A percentile compares a stretch with the other conserved stretches of the same genome.
Evolutionary conservation across 202 grass and related monocot genomes (phyloP).

Genomic region (Miscanthus sacchariflorus): DNA sequence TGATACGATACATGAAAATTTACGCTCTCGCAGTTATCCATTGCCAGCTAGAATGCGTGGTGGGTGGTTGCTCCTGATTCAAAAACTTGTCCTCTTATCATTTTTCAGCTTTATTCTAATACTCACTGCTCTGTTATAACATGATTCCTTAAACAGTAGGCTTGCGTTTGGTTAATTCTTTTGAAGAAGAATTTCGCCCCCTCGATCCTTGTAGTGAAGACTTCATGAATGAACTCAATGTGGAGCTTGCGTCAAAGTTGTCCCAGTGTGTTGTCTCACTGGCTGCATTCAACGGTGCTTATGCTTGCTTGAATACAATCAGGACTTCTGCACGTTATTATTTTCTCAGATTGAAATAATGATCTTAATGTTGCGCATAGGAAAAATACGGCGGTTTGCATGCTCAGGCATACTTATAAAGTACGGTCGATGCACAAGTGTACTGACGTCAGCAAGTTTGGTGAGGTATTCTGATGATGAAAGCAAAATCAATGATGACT

Average conservation of each 20-base stretch:
- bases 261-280: constrained; percentile 37
- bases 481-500: constrained; percentile 36
- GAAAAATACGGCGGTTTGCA: constrained; percentile 26
- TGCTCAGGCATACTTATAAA: constrained; percentile 41
- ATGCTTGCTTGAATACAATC: background rate
- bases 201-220: background rate
- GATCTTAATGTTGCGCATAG: background rate
- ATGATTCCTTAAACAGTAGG: constrained; percentile 22
- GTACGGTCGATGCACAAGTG: background rate
- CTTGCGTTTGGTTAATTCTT: constrained; percentile 27
- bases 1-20: background rate
- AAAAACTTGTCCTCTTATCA: background rate
- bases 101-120: background rate
- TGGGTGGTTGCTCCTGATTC: background rate
- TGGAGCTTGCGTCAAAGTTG: constrained; percentile 35
- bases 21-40: background rate
- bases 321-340: background rate
- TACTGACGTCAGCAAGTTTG: constrained; percentile 51
- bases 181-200: background rate
- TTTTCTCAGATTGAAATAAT: background rate
- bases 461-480: constrained; percentile 34
- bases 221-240: constrained; percentile 1
- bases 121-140: constrained; percentile 2
- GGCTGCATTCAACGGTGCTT: constrained; percentile 25
- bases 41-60: constrained; percentile 14